Evolutionary conservation across 352 stramenopile genomes (phyloP).

Genomic region (Phytophthora capsici): DNA sequence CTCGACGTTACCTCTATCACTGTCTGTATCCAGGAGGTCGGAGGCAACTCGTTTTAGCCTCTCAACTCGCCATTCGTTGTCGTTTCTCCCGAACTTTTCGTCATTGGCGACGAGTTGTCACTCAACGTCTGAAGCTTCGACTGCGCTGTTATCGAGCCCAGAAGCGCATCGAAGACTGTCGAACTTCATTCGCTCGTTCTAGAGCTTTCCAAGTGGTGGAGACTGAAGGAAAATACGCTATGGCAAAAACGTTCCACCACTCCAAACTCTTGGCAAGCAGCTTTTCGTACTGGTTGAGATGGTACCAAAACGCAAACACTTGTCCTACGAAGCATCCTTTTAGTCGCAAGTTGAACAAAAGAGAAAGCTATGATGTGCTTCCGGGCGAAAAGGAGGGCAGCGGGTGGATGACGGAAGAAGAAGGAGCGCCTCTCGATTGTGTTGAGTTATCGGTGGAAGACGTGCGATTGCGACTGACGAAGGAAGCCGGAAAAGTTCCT

Average conservation of each 20-base stretch:
- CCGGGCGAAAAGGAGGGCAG: no score
- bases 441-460: no score
- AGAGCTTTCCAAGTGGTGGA: constrained; percentile 28
- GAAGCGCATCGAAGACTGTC: constrained; percentile 9
- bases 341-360: no score
- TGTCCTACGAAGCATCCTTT: background rate
- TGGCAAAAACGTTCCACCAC: constrained; percentile 54
- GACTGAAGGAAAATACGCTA: constrained; percentile 52
- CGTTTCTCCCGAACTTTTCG: constrained; percentile 18
- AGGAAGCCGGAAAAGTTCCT: no score
- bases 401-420: no score
- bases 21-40: constrained; percentile 23
- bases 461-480: no score
- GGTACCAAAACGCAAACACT: constrained; percentile 4
- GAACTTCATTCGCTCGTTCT: constrained; percentile 1
- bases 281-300: constrained; percentile 33
- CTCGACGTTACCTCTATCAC: constrained; percentile 31
- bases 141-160: constrained; percentile 20
- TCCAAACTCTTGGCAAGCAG: constrained; percentile 25
- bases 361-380: no score
- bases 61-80: constrained; percentile 23
- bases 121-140: constrained; percentile 22
- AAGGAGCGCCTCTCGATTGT: no score
- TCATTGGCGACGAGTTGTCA: constrained; percentile 19
- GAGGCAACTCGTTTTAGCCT: constrained; percentile 27